Conservation (phyloP, 2,329 filamentous ascomycete species). For the Beauveria sp. region DNA sequence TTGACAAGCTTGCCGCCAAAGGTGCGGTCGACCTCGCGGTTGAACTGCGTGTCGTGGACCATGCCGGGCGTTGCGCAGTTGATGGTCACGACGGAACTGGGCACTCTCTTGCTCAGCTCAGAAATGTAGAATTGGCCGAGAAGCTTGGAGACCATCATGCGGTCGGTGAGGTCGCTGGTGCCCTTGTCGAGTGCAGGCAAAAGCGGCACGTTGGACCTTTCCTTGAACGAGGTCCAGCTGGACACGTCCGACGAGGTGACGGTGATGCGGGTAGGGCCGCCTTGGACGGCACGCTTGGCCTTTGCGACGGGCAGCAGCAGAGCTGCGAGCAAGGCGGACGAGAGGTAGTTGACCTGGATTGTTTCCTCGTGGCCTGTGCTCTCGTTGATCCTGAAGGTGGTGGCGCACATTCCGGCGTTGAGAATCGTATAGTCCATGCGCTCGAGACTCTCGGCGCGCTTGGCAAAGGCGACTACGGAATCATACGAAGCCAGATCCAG, state of each 20-base stretch:
- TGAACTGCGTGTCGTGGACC: slow-evolving; percentile 13
- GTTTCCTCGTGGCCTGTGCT: slow-evolving; percentile 31
- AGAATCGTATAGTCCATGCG: slow-evolving; percentile 32
- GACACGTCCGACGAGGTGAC: slow-evolving; percentile 19
- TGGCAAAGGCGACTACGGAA: slow-evolving; percentile 31
- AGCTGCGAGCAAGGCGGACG: slow-evolving; percentile 38
- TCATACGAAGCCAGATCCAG: slow-evolving; percentile 33
- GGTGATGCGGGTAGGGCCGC: slow-evolving; percentile 13
- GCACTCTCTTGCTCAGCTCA: slow-evolving; percentile 21
- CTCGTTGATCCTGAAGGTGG: slow-evolving; percentile 16
- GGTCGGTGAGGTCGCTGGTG: slow-evolving; percentile 1
- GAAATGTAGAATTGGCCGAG: slow-evolving; percentile 26
- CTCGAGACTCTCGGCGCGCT: slow-evolving; percentile 22
- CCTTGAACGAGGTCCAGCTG: slow-evolving; percentile 15
- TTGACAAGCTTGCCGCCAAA: slow-evolving; percentile 8
- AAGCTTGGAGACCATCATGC: slow-evolving; percentile 21
- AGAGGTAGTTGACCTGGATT: slow-evolving; percentile 43
- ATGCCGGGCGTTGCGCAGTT: slow-evolving; percentile 17
- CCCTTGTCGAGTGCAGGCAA: slow-evolving; percentile 16
- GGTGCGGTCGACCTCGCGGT: slow-evolving; percentile 12
- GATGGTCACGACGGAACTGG: slow-evolving; percentile 15
- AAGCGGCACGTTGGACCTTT: slow-evolving; percentile 13
- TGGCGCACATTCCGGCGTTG: slow-evolving; percentile 22
- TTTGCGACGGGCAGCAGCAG: slow-evolving; percentile 39
- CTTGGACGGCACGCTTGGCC: slow-evolving; percentile 17